Evolutionary conservation across 2,329 filamentous ascomycete genomes (phyloP).

Genomic region (Verticillium longisporum): DNA sequence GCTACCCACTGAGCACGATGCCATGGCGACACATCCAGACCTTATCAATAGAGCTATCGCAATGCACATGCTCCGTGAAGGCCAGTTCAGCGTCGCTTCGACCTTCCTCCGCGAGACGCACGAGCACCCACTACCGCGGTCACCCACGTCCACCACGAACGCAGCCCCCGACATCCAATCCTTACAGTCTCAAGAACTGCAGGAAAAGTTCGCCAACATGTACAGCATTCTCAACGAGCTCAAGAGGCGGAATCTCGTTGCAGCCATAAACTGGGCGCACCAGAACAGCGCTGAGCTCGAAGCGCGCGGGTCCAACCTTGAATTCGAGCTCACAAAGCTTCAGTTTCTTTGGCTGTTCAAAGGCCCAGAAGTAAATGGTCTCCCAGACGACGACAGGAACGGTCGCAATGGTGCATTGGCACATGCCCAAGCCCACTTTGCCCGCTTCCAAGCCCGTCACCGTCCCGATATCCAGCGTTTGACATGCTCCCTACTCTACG

Average conservation of each 20-base stretch:
- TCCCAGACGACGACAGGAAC: conserved; percentile 45
- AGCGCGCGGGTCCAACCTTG: conserved; percentile 79
- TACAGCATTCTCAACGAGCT: conserved; percentile 80
- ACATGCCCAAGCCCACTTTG: conserved; percentile 72
- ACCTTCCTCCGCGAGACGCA: conserved; percentile 73
- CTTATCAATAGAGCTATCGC: conserved; percentile 83
- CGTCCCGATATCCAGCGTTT: conserved; percentile 74
- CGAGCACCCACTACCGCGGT: conserved; percentile 22
- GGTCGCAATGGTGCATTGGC: conserved; percentile 59
- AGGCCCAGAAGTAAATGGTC: conserved; percentile 46
- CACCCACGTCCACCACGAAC: conserved; percentile 1
- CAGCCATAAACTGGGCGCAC: conserved; percentile 83
- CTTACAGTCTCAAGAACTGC: conserved; percentile 61
- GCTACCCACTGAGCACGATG: conserved; percentile 68
- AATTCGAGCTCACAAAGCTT: conserved; percentile 87
- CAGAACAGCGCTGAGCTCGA: conserved; percentile 66
- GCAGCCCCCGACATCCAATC: conserved; percentile 41
- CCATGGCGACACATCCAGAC: conserved; percentile 31
- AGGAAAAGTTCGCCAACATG: conserved; percentile 80
- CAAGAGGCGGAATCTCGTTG: conserved; percentile 65
- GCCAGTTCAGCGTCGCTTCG: conserved; percentile 81
- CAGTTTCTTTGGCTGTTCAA: conserved; percentile 88
- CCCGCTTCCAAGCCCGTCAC: conserved; percentile 67
- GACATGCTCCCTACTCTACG: conserved; percentile 73
- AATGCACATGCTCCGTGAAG: conserved; percentile 88